Percentiles rank a stretch among this genome's conserved stretches.
phyloP scores from a whole-genome alignment of 495 filamentous ascomycete genomes.

The Chaetomium tenue region DNA sequence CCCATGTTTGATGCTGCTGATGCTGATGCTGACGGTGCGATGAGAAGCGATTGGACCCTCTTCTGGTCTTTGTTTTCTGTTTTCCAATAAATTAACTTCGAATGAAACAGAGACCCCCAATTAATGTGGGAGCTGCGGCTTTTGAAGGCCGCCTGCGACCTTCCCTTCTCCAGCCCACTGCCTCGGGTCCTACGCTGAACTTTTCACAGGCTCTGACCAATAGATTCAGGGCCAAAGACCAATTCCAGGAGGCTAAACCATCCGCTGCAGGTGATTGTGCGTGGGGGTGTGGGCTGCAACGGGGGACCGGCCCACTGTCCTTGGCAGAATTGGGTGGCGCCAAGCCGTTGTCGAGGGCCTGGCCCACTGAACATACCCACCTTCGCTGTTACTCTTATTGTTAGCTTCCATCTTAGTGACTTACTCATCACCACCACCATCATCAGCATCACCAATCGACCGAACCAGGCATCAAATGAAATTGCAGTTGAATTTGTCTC shows the following conservation, averaged over 20 bases:
- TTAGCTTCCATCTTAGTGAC: background rate
- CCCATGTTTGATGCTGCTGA: slow-evolving; percentile 52
- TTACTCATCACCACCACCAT: background rate
- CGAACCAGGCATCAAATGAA: background rate
- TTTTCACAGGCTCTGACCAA: slow-evolving; percentile 12
- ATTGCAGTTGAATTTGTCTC: slow-evolving; percentile 1
- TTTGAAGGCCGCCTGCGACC: background rate
- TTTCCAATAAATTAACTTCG: background rate
- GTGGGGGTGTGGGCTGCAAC: background rate
- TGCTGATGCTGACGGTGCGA: background rate
- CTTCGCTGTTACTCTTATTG: background rate
- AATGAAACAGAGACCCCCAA: background rate
- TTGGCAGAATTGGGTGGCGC: slow-evolving; percentile 3
- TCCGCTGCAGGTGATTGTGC: background rate
- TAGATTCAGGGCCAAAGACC: background rate
- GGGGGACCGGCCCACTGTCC: background rate
- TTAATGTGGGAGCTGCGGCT: background rate
- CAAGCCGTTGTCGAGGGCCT: background rate
- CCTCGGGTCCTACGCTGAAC: background rate
- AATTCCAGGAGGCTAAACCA: slow-evolving; percentile 13
- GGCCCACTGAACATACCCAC: background rate
- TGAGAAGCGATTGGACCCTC: background rate
- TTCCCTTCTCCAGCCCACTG: background rate
- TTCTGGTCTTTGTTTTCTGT: too few relatives aligned
- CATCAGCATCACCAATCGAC: background rate